Evolutionary conservation across 371 early-diverging fungal species (phyloP), one percentile per base, ranked within the genome.

Genomic region (Rhizopus delemar): DNA sequence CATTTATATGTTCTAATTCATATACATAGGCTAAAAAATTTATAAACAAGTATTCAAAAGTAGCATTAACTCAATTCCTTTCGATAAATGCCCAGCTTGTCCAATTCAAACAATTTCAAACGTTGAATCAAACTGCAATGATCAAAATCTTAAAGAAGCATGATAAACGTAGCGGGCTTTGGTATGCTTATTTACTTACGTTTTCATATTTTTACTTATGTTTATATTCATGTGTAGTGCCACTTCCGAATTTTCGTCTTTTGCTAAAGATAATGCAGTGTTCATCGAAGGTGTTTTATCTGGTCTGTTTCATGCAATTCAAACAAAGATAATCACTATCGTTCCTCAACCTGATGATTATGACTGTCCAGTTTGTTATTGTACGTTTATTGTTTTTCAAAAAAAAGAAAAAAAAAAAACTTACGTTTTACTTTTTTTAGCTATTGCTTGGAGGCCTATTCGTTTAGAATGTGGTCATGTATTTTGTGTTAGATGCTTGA

Each of bases 81-180:
- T 70, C 84, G 57, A 69, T 89, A 15, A 89, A 90, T 62, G 63
- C 77, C 12, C 85, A 86, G 43, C 69, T 90, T 28, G 75, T 87
- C 11, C 65, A 74, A 29, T 73, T 89, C 69, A 81, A 83, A 54
- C 80, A 82, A 46, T 86, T 89, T 57, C 79, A 83, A 46, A 75
- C 75, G 16, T 63, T 91, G 41, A 91, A 91, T 75, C 84, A 83
- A 48, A 88, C 83, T 11, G 89, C 89, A 2, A 82, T 90, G 63
- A 80, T 78, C 31, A 91, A 91, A 65, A 89, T 91, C 7, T 69
- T 91, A 11, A 91, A 91, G 71, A 90, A 91, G 59, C 90, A 90
- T 55, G 92, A 91, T 68, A 91, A 91, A 63, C 75, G 86, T 46
- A 87, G 89, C 6, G 84, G 83, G 3, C 58, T 89, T 41, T 67